Evolutionary conservation across 2,329 filamentous ascomycete species (phyloP).

Genomic region (Dactylella cylindrospora): DNA sequence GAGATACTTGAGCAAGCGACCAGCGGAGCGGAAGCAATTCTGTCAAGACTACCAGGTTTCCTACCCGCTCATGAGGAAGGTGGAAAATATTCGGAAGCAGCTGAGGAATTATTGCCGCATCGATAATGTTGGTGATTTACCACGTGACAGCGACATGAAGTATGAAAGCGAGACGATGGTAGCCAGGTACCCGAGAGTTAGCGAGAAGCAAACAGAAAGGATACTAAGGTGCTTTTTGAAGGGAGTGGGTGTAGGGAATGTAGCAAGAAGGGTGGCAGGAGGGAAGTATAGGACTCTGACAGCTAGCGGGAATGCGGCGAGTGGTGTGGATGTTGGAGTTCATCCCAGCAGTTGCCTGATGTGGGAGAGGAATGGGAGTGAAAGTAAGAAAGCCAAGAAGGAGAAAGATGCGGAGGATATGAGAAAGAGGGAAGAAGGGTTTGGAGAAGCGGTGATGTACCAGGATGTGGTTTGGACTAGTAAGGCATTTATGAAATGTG

Average conservation of each 20-base stretch:
- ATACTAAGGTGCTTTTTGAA: constrained; percentile 65
- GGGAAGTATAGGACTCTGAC: constrained; percentile 59
- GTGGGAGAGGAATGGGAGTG: constrained; percentile 40
- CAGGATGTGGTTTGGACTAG: constrained; percentile 61
- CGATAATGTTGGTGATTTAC: constrained; percentile 29
- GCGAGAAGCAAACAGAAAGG: constrained; percentile 53
- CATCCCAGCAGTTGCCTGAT: constrained; percentile 61
- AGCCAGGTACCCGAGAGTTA: constrained; percentile 29
- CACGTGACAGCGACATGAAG: constrained; percentile 33
- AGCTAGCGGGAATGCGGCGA: constrained; percentile 50
- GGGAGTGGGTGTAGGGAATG: constrained; percentile 62
- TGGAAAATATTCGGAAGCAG: constrained; percentile 42
- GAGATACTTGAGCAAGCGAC: constrained; percentile 43
- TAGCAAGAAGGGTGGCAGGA: constrained; percentile 63
- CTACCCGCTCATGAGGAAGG: constrained; percentile 28
- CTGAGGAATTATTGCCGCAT: constrained; percentile 37
- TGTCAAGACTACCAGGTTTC: constrained; percentile 46
- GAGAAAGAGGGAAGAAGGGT: constrained; percentile 50
- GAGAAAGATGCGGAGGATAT: constrained; percentile 47
- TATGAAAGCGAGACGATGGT: constrained; percentile 43
- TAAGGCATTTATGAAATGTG: constrained; percentile 58
- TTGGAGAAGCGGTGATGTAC: constrained; percentile 58
- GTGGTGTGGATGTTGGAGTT: constrained; percentile 56
- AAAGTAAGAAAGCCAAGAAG: constrained; percentile 17
- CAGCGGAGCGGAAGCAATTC: constrained; percentile 46